phyloP scores from a whole-genome alignment of 352 stramenopile genomes.

The Globisporangium nodosum region DNA sequence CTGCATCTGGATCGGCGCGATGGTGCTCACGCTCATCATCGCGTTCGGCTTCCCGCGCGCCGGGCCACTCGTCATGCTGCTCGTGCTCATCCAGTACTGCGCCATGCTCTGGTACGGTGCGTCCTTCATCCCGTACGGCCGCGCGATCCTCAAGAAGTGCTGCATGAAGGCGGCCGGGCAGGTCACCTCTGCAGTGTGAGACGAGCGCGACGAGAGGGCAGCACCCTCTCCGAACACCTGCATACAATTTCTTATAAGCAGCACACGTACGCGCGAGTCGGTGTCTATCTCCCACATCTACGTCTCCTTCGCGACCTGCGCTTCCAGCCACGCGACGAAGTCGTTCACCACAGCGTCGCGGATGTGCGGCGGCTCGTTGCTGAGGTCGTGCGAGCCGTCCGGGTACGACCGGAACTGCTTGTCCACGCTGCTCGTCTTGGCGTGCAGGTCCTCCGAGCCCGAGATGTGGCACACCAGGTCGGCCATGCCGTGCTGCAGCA shows the following conservation, averaged over 20 bases:
- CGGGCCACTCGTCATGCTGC: slow-evolving; percentile 55
- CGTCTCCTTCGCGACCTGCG: slow-evolving; percentile 16
- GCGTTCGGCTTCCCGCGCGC: slow-evolving; percentile 68
- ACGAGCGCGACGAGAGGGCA: background rate
- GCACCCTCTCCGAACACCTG: background rate
- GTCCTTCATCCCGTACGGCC: slow-evolving; percentile 77
- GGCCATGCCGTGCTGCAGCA: slow-evolving; percentile 67
- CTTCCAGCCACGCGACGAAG: slow-evolving; percentile 70
- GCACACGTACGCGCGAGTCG: background rate
- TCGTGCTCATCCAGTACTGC: slow-evolving; percentile 74
- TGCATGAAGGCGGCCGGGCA: slow-evolving; percentile 50
- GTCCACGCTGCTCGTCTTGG: slow-evolving; percentile 48
- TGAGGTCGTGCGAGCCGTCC: slow-evolving; percentile 58
- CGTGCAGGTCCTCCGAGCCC: slow-evolving; percentile 52
- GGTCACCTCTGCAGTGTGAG: slow-evolving; percentile 25
- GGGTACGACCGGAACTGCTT: slow-evolving; percentile 68
- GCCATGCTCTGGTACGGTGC: slow-evolving; percentile 84
- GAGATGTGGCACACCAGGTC: slow-evolving; percentile 68
- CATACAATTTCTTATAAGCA: background rate
- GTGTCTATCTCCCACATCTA: background rate
- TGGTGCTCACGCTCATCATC: slow-evolving; percentile 69
- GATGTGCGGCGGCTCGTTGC: slow-evolving; percentile 63
- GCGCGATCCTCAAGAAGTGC: slow-evolving; percentile 72
- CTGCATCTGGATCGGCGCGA: slow-evolving; percentile 72
- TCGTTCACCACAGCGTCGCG: slow-evolving; percentile 55